Percentiles rank a stretch among this genome's conserved stretches.
Conservation (phyloP, 2,329 filamentous ascomycete genomes). For the Sphaerostilbella broomeana region DNA sequence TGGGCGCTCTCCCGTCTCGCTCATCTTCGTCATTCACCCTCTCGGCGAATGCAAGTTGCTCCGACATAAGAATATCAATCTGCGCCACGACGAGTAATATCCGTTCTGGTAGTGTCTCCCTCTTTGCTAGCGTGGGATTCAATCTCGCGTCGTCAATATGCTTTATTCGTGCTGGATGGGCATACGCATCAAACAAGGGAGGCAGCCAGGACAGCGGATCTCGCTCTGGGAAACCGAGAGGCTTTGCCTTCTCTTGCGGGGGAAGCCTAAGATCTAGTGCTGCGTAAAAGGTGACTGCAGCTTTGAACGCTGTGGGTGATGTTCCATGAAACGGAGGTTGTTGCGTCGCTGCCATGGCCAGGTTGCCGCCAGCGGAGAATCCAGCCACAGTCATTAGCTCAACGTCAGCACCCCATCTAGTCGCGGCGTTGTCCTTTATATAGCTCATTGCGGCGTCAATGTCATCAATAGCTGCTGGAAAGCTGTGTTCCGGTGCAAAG, state of each 20-base stretch:
- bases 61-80: constrained; percentile 35
- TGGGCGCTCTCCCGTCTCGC: constrained; percentile 10
- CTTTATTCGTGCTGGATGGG: constrained; percentile 22
- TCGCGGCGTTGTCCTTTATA: constrained; percentile 32
- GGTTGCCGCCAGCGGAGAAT: constrained; percentile 37
- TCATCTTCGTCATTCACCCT: constrained; percentile 23
- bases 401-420: constrained; percentile 31
- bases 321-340: constrained; percentile 18
- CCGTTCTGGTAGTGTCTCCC: constrained; percentile 28
- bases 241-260: constrained; percentile 35
- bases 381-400: constrained; percentile 37
- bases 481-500: constrained; percentile 44
- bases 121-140: constrained; percentile 29
- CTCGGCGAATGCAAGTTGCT: constrained; percentile 34
- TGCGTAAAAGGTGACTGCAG: constrained; percentile 34
- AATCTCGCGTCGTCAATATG: constrained; percentile 29
- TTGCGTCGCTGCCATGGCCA: constrained; percentile 32
- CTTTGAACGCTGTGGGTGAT: constrained; percentile 28
- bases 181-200: constrained; percentile 39
- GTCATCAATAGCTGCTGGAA: constrained; percentile 43
- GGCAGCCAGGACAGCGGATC: constrained; percentile 34
- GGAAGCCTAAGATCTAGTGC: constrained; percentile 32
- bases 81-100: constrained; percentile 35
- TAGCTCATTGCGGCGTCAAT: constrained; percentile 37
- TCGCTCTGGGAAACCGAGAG: constrained; percentile 23